Evolutionary conservation across 164 flowering plant genomes (phyloP), one percentile per base, ranked within the genome.

Genomic region (Tetracentron sinense): DNA sequence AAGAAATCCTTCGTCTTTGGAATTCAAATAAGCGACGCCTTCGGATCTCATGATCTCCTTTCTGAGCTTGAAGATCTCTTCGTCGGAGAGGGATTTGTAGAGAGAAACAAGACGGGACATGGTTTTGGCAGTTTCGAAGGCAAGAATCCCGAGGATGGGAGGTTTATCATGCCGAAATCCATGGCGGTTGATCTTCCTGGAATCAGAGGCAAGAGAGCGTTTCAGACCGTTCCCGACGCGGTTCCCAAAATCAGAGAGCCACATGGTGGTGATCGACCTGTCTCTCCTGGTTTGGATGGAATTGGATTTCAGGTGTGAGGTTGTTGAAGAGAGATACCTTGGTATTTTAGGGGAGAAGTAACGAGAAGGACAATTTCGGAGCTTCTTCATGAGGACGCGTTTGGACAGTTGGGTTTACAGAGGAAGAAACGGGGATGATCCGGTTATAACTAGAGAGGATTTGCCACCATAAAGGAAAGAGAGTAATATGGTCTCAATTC

Each of bases 101-200:
- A 93, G 78, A 0, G 83, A 75, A 17, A 89, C 27, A 33, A 84
- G 78, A 4, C 82, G 79, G 4, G 96, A 80, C 90, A 93, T 87
- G 68, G 77, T 70, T 42, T 78, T 85, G 19, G 96, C 97, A 0
- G 85, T 64, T 73, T 93, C 97, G 69, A 90, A 88, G 1, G 89
- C 73, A 19, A 93, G 87, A 26, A 93, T 90, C 0, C 85, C 87
- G 10, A 90, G 75, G 0, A 58, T 73, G 1, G 22, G 64, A 6
- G 44, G 51, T 47, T 56, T 69, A 0, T 69, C 60, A 2, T 64
- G 57, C 11, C 71, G 63, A 16, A 44, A 49, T 6, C 19, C 3
- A 27, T 58, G 42, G 22, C 29, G 31, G 19, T 50, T 35, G 50
- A 30, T 30, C 49, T 52, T 54, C 42, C 8, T 19, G 8, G 27